Conservation (phyloP, 2,329 filamentous ascomycete species). For the Dothiorella sarmentorum region DNA sequence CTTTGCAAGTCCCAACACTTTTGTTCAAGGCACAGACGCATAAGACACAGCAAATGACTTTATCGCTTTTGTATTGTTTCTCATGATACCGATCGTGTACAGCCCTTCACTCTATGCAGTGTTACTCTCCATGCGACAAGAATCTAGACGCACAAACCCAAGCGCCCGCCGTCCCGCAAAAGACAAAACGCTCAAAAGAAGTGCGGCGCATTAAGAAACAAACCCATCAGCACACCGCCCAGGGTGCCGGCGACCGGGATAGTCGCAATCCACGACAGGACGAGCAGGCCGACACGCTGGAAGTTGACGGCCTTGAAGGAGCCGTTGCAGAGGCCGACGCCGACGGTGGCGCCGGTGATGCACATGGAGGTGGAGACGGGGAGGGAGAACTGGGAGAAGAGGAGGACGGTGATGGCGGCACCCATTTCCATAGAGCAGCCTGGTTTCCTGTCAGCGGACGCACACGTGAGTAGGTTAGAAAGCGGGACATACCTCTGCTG, state of each 20-base stretch:
- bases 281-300: constrained; percentile 63
- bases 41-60: no score
- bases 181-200: no score
- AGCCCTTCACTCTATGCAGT: no score
- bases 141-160: no score
- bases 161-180: no score
- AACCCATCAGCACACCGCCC: constrained; percentile 44
- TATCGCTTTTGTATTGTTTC: no score
- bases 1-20: no score
- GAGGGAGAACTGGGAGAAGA: constrained; percentile 72
- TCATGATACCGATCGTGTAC: no score
- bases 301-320: constrained; percentile 70
- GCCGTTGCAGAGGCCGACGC: constrained; percentile 74
- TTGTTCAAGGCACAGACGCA: no score
- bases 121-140: no score
- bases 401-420: constrained; percentile 69
- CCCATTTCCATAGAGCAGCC: constrained; percentile 75
- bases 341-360: constrained; percentile 75
- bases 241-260: constrained; percentile 61
- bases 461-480: not conserved
- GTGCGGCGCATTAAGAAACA: constrained; percentile 59
- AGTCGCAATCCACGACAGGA: constrained; percentile 65
- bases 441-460: constrained; percentile 18
- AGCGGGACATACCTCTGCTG: constrained; percentile 38
- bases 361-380: constrained; percentile 69